Percentiles rank a stretch among this genome's conserved stretches.
Conservation (phyloP, 257 asterid genomes). For the Craterostigma plantagineum region DNA sequence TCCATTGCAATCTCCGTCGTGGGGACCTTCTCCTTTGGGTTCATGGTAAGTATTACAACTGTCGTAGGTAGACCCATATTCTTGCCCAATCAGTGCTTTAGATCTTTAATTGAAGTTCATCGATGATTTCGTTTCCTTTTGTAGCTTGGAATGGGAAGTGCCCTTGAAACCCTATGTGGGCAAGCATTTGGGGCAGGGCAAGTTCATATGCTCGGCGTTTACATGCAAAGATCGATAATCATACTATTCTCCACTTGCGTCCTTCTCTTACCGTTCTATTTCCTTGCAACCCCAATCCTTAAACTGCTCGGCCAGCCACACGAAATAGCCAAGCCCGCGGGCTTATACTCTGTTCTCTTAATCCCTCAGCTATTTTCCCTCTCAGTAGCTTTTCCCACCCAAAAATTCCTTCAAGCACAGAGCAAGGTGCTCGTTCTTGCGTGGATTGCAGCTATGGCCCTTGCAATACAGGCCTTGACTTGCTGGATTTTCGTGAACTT, state of each 20-base stretch:
- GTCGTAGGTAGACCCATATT: too few relatives aligned
- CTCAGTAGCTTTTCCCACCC: conserved; percentile 66
- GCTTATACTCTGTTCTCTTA: conserved; percentile 47
- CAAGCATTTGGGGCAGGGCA: conserved; percentile 79
- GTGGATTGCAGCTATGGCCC: conserved; percentile 18
- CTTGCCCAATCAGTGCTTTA: too few relatives aligned
- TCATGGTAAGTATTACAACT: conserved; percentile 20
- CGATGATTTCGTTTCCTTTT: too few relatives aligned
- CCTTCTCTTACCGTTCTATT: conserved; percentile 34
- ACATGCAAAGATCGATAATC: conserved; percentile 61
- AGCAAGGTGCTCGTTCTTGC: conserved; percentile 82
- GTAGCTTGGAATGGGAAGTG: conserved; percentile 92
- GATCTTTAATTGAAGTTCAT: too few relatives aligned
- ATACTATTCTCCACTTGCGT: conserved; percentile 33
- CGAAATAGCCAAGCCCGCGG: conserved; percentile 36
- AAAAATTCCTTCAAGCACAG: conserved; percentile 76
- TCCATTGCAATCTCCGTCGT: conserved; percentile 42
- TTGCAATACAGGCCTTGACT: conserved; percentile 44
- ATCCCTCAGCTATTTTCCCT: conserved; percentile 64
- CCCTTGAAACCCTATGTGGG: conserved; percentile 78
- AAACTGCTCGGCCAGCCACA: conserved; percentile 27
- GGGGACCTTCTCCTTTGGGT: conserved; percentile 45
- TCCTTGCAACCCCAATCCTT: conserved; percentile 36
- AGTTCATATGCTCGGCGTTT: conserved; percentile 46
- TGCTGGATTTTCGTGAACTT: conserved; percentile 47